phyloP scores from a whole-genome alignment of 2,329 filamentous ascomycete genomes.

The Hypoxylon sp. region DNA sequence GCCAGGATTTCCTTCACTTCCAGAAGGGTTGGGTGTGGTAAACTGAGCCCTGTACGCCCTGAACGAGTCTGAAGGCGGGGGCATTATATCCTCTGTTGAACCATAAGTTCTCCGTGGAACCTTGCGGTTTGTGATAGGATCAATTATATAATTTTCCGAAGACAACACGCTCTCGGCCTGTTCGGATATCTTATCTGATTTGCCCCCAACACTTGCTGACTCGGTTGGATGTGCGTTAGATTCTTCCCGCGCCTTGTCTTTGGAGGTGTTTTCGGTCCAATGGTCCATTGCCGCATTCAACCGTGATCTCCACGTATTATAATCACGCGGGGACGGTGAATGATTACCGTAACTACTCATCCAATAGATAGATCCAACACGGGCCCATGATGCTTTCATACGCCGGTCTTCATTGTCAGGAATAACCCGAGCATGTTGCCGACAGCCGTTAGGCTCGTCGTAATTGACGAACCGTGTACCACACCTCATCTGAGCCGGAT shows the following conservation, averaged over 20 bases:
- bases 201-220: slow-evolving; percentile 13
- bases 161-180: slow-evolving; percentile 19
- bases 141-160: slow-evolving; percentile 62
- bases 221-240: slow-evolving; percentile 4
- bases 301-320: slow-evolving; percentile 39
- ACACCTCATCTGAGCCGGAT: slow-evolving; percentile 49
- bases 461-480: slow-evolving; percentile 56
- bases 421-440: slow-evolving; percentile 54
- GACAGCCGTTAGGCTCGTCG: slow-evolving; percentile 57
- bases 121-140: slow-evolving; percentile 73
- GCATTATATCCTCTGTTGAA: slow-evolving; percentile 27
- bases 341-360: slow-evolving; percentile 14
- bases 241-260: slow-evolving; percentile 21
- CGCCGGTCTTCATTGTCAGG: slow-evolving; percentile 55
- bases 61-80: slow-evolving; percentile 52
- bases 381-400: slow-evolving; percentile 15
- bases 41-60: slow-evolving; percentile 57
- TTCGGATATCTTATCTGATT: slow-evolving; percentile 8
- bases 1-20: slow-evolving; percentile 31
- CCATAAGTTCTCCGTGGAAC: slow-evolving; percentile 54
- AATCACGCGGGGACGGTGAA: slow-evolving; percentile 8
- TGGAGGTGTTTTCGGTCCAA: slow-evolving; percentile 29
- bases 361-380: slow-evolving; percentile 15
- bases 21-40: slow-evolving; percentile 47
- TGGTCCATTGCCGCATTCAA: slow-evolving; percentile 36